Evolutionary conservation across 768 basidiomycete species (phyloP).

Genomic region (Kwoniella dejecticola): DNA sequence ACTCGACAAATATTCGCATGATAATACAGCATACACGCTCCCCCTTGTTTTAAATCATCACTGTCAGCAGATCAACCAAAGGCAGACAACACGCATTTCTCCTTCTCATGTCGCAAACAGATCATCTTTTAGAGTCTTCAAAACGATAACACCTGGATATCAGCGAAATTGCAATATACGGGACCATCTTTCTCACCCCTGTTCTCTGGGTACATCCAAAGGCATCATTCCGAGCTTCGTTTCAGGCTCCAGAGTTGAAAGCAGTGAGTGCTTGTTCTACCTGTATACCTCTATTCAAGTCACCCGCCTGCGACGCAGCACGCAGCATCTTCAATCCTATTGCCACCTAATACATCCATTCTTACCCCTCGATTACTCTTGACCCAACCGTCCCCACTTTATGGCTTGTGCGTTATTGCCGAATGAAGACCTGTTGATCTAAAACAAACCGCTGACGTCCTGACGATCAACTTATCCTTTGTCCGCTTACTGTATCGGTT

Average conservation of each 20-base stretch:
- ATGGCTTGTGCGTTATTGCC: background rate
- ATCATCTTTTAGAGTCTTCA: too few species aligned
- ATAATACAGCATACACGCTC: too few species aligned
- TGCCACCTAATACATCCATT: too few species aligned
- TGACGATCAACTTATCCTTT: constrained; percentile 7
- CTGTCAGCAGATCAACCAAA: too few species aligned
- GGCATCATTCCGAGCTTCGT: background rate
- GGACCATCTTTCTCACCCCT: constrained; percentile 3
- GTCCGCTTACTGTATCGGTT: background rate
- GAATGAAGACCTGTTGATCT: background rate
- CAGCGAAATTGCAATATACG: background rate
- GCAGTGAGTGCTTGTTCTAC: background rate
- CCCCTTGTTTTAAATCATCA: too few species aligned
- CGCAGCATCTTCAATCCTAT: too few species aligned
- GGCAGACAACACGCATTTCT: too few species aligned
- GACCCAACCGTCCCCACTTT: background rate
- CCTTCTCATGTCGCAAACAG: too few species aligned
- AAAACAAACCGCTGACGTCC: constrained; percentile 7
- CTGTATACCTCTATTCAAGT: too few species aligned
- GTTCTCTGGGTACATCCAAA: background rate
- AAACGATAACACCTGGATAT: too few species aligned
- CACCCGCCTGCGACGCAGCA: too few species aligned
- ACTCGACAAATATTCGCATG: too few species aligned
- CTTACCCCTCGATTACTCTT: background rate
- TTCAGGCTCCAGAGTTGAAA: background rate